A percentile compares a stretch with the other conserved stretches of the same genome.
phyloP scores from a whole-genome alignment of 2,329 filamentous ascomycete species.

The Lachnellula suecica region DNA sequence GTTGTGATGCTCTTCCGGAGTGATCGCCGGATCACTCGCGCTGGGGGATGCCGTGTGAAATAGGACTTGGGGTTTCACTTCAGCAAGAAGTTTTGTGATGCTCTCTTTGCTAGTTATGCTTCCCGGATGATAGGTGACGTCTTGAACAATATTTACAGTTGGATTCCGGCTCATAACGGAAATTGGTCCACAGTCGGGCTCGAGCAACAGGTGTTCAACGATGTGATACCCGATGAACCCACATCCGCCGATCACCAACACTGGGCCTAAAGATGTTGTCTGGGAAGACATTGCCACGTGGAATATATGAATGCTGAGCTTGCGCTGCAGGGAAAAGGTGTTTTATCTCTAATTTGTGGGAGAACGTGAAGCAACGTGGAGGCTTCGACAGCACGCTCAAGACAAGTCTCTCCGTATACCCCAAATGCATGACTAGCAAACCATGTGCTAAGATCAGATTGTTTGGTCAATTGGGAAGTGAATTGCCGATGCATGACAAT shows the following conservation, averaged over 20 bases:
- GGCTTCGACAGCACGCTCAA: no score
- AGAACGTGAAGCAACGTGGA: no score
- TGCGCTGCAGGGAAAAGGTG: no score
- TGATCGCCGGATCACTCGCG: slow-evolving; percentile 17
- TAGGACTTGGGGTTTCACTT: slow-evolving; percentile 30
- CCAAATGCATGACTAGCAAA: no score
- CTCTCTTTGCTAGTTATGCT: slow-evolving; percentile 26
- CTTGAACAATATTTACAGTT: slow-evolving; percentile 23
- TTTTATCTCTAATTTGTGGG: no score
- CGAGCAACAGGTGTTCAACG: slow-evolving; percentile 28
- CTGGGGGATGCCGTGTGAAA: slow-evolving; percentile 35
- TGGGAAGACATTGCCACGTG: no score
- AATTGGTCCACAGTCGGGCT: slow-evolving; percentile 23
- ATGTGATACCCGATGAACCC: slow-evolving; percentile 36
- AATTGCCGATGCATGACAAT: no score
- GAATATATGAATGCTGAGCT: no score
- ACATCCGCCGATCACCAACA: slow-evolving; percentile 34
- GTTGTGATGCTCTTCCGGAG: slow-evolving; percentile 22
- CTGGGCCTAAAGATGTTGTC: slow-evolving; percentile 5
- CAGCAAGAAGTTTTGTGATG: slow-evolving; percentile 22
- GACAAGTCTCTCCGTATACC: no score
- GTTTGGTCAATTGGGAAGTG: no score
- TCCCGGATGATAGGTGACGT: slow-evolving; percentile 28
- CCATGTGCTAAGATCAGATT: no score
- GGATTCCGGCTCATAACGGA: slow-evolving; percentile 32